phyloP scores from a whole-genome alignment of 2,329 filamentous ascomycete species.

The Biscogniauxia mediterranea region DNA sequence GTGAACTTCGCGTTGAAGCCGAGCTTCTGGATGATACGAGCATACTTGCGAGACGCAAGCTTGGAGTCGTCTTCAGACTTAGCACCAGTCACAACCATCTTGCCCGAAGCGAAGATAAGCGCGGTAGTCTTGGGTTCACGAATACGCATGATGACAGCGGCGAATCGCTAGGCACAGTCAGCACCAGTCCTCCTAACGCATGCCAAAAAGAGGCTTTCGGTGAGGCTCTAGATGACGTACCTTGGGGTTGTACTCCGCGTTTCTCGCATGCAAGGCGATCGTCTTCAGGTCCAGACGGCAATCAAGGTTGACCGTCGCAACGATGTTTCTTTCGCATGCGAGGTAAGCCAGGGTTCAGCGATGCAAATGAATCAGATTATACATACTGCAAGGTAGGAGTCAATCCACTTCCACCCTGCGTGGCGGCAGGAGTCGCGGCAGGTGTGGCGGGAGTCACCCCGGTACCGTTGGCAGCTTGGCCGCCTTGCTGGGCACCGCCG shows the following conservation, averaged over 20 bases:
- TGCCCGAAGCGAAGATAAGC: constrained; percentile 95
- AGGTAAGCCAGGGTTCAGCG: constrained; percentile 52
- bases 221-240: constrained; percentile 49
- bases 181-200: constrained; percentile 6
- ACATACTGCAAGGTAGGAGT: constrained; percentile 97
- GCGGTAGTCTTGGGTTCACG: constrained; percentile 98
- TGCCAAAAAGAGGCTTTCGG: constrained; percentile 5
- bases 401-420: constrained; percentile 80
- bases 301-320: constrained; percentile 97
- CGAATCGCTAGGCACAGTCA: constrained; percentile 72
- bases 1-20: constrained; percentile 99
- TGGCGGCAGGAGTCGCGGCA: constrained; percentile 84
- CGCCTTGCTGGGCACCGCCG: constrained; percentile 53
- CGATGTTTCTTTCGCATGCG: constrained; percentile 79
- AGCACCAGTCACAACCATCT: constrained; percentile 98
- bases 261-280: constrained; percentile 95
- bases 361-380: constrained; percentile 44
- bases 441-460: constrained; percentile 88
- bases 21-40: constrained; percentile 98
- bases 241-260: constrained; percentile 98
- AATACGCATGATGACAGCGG: constrained; percentile 99
- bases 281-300: constrained; percentile 98
- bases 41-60: constrained; percentile 94
- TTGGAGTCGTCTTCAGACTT: constrained; percentile 98
- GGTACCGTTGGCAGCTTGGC: constrained; percentile 63